Evolutionary conservation across 371 early-diverging fungal species (phyloP).

Genomic region (Mucor racemosus): DNA sequence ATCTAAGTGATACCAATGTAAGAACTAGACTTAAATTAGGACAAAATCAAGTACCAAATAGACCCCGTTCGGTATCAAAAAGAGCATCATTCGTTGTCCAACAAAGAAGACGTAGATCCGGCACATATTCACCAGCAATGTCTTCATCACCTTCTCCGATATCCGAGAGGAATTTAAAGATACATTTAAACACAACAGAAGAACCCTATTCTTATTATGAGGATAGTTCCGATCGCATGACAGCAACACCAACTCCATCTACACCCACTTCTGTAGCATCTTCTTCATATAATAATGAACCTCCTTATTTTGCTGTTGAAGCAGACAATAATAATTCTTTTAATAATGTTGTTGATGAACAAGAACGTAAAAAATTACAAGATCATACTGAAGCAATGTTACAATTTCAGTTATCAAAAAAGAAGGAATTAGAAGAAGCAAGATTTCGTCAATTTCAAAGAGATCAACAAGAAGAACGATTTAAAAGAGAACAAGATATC

Average conservation of each 20-base stretch:
- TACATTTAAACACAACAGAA: slow-evolving; percentile 17
- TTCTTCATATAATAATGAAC: slow-evolving; percentile 11
- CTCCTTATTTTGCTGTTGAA: slow-evolving; percentile 1
- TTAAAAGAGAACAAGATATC: slow-evolving; percentile 14
- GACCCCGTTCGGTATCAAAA: slow-evolving; percentile 43
- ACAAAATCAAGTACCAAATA: slow-evolving; percentile 44
- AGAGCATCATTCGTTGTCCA: slow-evolving; percentile 16
- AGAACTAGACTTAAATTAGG: slow-evolving; percentile 43
- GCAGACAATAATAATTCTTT: background rate
- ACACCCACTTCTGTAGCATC: slow-evolving; percentile 28
- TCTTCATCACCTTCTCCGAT: slow-evolving; percentile 41
- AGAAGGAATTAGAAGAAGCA: slow-evolving; percentile 31
- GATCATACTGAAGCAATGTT: slow-evolving; percentile 29
- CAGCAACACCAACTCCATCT: slow-evolving; percentile 20
- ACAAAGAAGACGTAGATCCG: slow-evolving; percentile 34
- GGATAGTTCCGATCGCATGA: slow-evolving; percentile 10
- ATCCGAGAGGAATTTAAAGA: slow-evolving; percentile 18
- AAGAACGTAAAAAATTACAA: slow-evolving; percentile 28
- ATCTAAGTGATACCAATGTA: slow-evolving; percentile 46
- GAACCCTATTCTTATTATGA: slow-evolving; percentile 18
- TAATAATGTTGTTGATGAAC: background rate
- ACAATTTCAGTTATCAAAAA: slow-evolving; percentile 24
- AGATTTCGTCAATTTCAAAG: slow-evolving; percentile 24
- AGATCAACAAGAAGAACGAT: slow-evolving; percentile 20
- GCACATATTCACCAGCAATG: slow-evolving; percentile 35